Conservation (phyloP, 2,329 filamentous ascomycete species). For the Blastomyces gilchristii region DNA sequence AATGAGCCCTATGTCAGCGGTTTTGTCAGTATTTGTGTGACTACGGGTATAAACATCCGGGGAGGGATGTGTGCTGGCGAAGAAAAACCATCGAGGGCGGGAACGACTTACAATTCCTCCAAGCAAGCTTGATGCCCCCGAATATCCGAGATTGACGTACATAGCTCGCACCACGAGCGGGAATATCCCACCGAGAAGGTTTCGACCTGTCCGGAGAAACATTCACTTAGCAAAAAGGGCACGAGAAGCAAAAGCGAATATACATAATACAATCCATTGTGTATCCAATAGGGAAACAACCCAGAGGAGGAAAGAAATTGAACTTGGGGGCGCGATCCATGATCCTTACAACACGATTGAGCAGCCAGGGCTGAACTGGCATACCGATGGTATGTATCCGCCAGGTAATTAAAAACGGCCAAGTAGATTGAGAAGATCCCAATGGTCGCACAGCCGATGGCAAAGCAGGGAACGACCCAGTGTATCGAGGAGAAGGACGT, state of each 20-base stretch:
- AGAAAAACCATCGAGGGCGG: neutral
- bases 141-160: constrained; percentile 62
- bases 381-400: constrained; percentile 76
- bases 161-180: constrained; percentile 65
- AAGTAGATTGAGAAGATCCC: constrained; percentile 82
- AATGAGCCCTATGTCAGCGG: constrained; percentile 36
- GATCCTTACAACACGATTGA: constrained; percentile 59
- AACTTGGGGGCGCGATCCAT: too few species aligned
- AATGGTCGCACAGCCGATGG: constrained; percentile 65
- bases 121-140: constrained; percentile 61
- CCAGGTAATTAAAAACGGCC: constrained; percentile 85
- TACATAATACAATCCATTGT: neutral
- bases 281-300: too few species aligned
- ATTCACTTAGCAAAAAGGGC: neutral
- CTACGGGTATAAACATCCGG: neutral
- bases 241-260: neutral
- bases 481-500: constrained; percentile 51
- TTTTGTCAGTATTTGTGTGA: neutral
- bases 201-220: constrained; percentile 43
- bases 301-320: too few species aligned
- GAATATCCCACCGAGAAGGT: constrained; percentile 70
- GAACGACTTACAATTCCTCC: constrained; percentile 54
- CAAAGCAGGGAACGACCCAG: constrained; percentile 63
- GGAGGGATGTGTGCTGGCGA: too few species aligned
- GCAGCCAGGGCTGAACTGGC: constrained; percentile 78